phyloP scores from a whole-genome alignment of 176 grass and related monocot genomes.

The Carex parvula region DNA sequence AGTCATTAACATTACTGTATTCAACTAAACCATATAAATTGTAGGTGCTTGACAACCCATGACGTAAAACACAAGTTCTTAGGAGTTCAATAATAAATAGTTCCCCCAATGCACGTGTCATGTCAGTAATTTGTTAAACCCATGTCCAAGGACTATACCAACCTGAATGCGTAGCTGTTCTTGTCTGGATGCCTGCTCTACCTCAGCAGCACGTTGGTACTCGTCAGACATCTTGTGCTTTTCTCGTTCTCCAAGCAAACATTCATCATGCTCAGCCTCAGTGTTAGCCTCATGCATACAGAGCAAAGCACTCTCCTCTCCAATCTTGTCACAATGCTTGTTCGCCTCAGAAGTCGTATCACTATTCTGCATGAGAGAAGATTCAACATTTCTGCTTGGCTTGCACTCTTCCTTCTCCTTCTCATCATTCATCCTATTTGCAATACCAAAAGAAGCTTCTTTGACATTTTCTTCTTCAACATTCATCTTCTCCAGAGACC shows the following conservation, averaged over 20 bases:
- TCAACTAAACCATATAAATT: not conserved
- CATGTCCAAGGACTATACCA: conserved; percentile 9
- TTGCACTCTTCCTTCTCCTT: conserved; percentile 23
- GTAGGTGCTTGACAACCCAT: not conserved
- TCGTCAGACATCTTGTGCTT: conserved; percentile 84
- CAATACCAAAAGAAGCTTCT: conserved; percentile 10
- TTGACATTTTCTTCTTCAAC: not conserved
- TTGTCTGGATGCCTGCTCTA: conserved; percentile 85
- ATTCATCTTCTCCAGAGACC: not conserved
- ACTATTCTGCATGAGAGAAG: conserved; percentile 10
- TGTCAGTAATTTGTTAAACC: not conserved
- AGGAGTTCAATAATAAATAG: not conserved
- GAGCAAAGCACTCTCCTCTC: conserved; percentile 25
- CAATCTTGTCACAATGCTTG: conserved; percentile 7
- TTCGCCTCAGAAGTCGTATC: conserved; percentile 13
- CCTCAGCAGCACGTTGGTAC: conserved; percentile 61
- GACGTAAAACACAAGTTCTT: conserved; percentile 11
- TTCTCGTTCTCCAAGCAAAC: conserved; percentile 54
- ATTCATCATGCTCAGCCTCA: conserved; percentile 5
- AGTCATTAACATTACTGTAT: not conserved
- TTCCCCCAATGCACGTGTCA: not conserved
- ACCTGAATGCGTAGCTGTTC: conserved; percentile 78
- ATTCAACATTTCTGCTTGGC: conserved; percentile 15
- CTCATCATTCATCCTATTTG: conserved; percentile 12
- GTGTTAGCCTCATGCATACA: not conserved